Evolutionary conservation across 2,329 filamentous ascomycete species (phyloP), one percentile per base, ranked within the genome.

Genomic region (Magnaporthiopsis poae): DNA sequence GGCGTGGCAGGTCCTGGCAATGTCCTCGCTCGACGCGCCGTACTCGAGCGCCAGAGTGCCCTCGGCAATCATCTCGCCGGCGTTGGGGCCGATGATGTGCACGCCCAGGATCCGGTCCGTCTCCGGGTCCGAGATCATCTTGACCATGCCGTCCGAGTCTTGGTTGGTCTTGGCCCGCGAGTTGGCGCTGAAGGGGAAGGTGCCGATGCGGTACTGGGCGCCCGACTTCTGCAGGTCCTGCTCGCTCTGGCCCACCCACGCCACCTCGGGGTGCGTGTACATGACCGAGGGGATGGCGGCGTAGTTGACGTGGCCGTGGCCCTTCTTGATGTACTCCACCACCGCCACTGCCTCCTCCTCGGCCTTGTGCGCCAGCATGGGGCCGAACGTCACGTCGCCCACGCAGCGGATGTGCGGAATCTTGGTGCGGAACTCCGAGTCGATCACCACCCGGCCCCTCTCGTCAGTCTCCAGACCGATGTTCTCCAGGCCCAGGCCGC

Each of bases 31-130:
- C 71, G 90, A 95, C 36, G 95, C 95, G 71, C 95, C 95, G 75
- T 99, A 99, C 82, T 99, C 95, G 64, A 99, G 83, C 67, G 95
- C 95, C 74, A 99, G 83, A 15, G 93, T 95, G 71, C 90, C 95
- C 82, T 99, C 95, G 2, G 95, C 95, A 81, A 99, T 97, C 95
- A 99, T 98, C 85, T 99, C 95, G 75, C 95, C 95, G 61, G 95
- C 95, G 77, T 95, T 95, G 73, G 95, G 86, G 68, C 95, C 95
- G 73, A 99, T 89, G 79, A 99, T 98, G 84, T 99, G 95, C 70
- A 96, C 89, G 71, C 95, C 95, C 69, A 99, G 84, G 72, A 99
- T 90, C 72, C 95, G 88, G 80, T 99, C 95, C 52, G 95, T 99
- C 85, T 98, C 91, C 65, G 92, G 92, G 77, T 99, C 95, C 56